Base-by-base conservation (phyloP, 2,329 filamentous ascomycete genomes). In the Epichloe hybrida region DNA sequence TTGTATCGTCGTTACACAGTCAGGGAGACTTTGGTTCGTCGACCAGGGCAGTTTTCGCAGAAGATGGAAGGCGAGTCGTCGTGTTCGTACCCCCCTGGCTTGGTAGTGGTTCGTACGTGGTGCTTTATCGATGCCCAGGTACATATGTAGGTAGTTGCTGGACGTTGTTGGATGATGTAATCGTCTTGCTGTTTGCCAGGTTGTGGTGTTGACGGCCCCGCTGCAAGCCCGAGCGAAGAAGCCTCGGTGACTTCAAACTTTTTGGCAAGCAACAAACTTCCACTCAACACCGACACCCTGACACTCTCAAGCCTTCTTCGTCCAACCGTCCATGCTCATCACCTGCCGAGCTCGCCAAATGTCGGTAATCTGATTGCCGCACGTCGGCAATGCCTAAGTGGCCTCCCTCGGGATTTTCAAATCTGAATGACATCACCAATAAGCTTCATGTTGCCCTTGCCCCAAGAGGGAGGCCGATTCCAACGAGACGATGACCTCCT, bases 381-480 rank as follows among this genome's bases (percentile, higher is more conserved):
- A 23, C 38, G 40, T 49, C 23, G 48, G 46, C 40, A 38, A 54
- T 52, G 48, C 48, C 38, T 49, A 13, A 43, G 43, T 40, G 48
- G 44, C 43, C 23, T 36, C 44, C 36, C 44, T 42, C 31, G 44
- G 50, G 34, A 8, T 4, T 43, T 12, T 35, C 38, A 17, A 43
- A 31, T 37, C 45, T 41, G 45, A 21, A 53, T 54, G 55, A 52
- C 56, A 48, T 52, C 55, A 39, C 38, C 50, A 37, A 47, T 49
- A 39, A 46, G 48, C 48, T 52, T 38, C 50, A 43, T 53, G 35
- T 39, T 38, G 31, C 49, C 54, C n/a, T 12, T 50, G 41, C 46
- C 51, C 20, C 45, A 23, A 36, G 56, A 57, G 31, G 53, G 46
- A 38, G 46, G 50, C 17, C 50, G 31, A 12, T 34, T 34, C 21